Conservation (phyloP, 2,329 filamentous ascomycete species). For the Boeremia exigua region DNA sequence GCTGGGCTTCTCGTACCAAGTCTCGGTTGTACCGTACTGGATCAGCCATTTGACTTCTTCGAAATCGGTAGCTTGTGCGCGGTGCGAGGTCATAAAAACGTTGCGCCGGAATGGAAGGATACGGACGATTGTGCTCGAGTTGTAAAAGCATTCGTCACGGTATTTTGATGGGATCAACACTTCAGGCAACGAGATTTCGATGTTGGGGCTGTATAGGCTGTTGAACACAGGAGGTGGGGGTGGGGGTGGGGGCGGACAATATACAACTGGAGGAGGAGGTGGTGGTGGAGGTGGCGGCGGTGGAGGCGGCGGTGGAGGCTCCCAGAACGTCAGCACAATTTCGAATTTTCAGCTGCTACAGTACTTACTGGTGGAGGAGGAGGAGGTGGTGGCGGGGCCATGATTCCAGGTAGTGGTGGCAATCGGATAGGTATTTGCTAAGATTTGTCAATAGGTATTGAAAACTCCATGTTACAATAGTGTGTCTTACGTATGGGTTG, state of each 20-base stretch:
- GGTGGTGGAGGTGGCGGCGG: constrained; percentile 21
- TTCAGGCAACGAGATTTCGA: constrained; percentile 20
- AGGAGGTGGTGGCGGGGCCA: background rate
- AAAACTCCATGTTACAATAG: fast-evolving
- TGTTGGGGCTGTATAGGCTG: constrained; percentile 1
- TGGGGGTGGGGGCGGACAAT: constrained; percentile 15
- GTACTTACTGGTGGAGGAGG: constrained; percentile 18
- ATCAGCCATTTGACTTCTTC: constrained; percentile 40
- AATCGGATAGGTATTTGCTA: background rate
- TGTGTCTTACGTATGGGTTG: background rate
- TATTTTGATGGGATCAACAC: constrained; percentile 33
- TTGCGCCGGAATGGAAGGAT: constrained; percentile 36
- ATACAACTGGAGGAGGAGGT: constrained; percentile 3
- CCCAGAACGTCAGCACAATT: background rate
- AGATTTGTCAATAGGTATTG: background rate
- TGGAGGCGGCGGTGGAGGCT: constrained; percentile 21
- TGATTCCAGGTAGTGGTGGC: background rate
- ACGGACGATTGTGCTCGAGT: constrained; percentile 24
- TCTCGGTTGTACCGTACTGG: constrained; percentile 28
- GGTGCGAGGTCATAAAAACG: constrained; percentile 30
- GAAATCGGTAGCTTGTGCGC: constrained; percentile 32
- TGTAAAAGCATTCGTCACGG: constrained; percentile 20
- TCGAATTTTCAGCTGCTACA: too few species aligned
- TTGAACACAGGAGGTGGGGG: constrained; percentile 1
- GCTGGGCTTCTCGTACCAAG: constrained; percentile 41